Evolutionary conservation across 202 grass and related monocot genomes (phyloP), one percentile per base, ranked within the genome.

Genomic region (Panicum virgatum): DNA sequence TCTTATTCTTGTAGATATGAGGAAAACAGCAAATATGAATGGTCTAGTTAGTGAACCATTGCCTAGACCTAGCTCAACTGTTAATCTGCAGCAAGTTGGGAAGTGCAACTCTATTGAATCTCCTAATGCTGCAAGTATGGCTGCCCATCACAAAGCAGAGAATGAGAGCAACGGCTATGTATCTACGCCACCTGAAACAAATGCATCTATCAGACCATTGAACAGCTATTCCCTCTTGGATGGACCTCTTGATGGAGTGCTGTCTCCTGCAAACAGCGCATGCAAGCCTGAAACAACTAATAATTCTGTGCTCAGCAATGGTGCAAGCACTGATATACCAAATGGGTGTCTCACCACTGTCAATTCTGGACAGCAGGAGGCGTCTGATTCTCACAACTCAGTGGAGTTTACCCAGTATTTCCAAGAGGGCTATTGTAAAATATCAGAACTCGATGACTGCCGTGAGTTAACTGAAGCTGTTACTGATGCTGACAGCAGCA

Each of bases 381-480:
- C 61, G 36, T 85, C 85, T 79, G 85, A 83, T 85, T 94, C 92
- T 80, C 79, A 86, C 50, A 94, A 83, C 72, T 91, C 89, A 7
- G 72, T 88, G 30, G 89, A 99, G 83, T 92, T 99, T 85, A 90
- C 87, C 93, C 91, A 99, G 66, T 99, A 86, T 96, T 99, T 99
- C 91, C 82, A 96, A 54, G 97, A 94, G 87, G 93, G 97, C 91
- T 99, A 99, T 88, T 99, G 97, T 93, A 99, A 99, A 90, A 90
- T 94, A 94, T 91, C 92, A 83, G 96, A 92, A 86, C 92, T 99
- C 91, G 89, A 99, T 96, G 97, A 96, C 91, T 90, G 97, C 93
- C 86, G 91, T 96, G 97, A 96, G 89, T 93, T 94, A 88, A 94
- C 92, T 96, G 97, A 99, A 83, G 95, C 95, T 98, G 95, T 94